Evolutionary conservation across 2,329 filamentous ascomycete species (phyloP).

Genomic region (Colletotrichum sp.): DNA sequence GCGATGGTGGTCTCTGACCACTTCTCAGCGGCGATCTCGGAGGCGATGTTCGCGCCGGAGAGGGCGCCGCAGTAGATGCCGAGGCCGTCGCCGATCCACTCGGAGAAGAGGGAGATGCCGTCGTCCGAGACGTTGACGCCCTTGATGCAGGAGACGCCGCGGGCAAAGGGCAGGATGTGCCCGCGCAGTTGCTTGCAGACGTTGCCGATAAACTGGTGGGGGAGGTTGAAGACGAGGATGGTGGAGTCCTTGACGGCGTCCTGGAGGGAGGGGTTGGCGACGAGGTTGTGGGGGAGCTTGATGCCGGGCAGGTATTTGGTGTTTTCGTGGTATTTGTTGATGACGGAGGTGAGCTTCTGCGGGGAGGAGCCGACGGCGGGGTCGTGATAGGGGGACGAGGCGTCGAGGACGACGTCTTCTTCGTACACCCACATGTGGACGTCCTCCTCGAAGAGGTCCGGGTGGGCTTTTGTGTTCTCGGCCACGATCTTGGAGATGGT

Average conservation of each 20-base stretch:
- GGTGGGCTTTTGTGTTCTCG: slow-evolving; percentile 82
- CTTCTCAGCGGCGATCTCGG: slow-evolving; percentile 92
- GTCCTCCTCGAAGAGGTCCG: slow-evolving; percentile 81
- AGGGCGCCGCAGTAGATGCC: slow-evolving; percentile 97
- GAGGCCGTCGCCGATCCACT: slow-evolving; percentile 88
- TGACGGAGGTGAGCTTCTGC: slow-evolving; percentile 87
- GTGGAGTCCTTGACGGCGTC: slow-evolving; percentile 84
- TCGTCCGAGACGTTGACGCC: slow-evolving; percentile 91
- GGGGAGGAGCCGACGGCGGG: slow-evolving; percentile 64
- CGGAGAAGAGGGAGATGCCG: slow-evolving; percentile 88
- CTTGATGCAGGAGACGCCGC: slow-evolving; percentile 97
- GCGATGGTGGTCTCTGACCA: slow-evolving; percentile 97
- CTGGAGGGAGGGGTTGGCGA: slow-evolving; percentile 81
- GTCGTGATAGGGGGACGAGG: slow-evolving; percentile 76
- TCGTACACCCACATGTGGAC: slow-evolving; percentile 99
- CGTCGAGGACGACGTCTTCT: slow-evolving; percentile 79
- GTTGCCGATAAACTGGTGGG: slow-evolving; percentile 92
- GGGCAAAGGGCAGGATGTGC: slow-evolving; percentile 87
- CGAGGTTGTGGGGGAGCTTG: slow-evolving; percentile 78
- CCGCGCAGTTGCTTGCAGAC: slow-evolving; percentile 85
- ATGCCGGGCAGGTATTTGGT: slow-evolving; percentile 97
- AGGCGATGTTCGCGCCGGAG: slow-evolving; percentile 94
- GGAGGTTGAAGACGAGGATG: slow-evolving; percentile 93
- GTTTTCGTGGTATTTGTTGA: slow-evolving; percentile 95
- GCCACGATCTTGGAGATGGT: slow-evolving; percentile 97